Conservation (phyloP, 306 rosid species). For the Vigna mungo region DNA sequence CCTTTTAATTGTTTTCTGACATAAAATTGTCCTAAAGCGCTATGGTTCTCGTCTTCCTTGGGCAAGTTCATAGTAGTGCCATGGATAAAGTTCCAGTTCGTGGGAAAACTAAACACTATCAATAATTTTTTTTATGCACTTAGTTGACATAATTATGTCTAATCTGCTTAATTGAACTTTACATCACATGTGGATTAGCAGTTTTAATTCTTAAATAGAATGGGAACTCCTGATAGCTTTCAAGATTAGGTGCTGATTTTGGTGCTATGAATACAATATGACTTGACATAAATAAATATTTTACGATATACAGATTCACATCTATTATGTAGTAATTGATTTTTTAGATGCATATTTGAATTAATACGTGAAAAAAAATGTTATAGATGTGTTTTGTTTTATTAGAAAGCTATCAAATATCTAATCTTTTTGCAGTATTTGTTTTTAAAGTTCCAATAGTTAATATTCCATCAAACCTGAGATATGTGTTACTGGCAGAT, state of each 20-base stretch:
- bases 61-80: not conserved
- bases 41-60: slow-evolving; percentile 18
- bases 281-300: not conserved
- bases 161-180: not conserved
- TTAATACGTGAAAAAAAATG: not conserved
- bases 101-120: not conserved
- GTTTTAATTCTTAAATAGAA: not conserved
- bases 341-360: slow-evolving; percentile 20
- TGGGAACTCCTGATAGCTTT: slow-evolving; percentile 9
- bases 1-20: slow-evolving; percentile 22
- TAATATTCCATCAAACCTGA: slow-evolving; percentile 36
- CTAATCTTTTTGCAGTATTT: slow-evolving; percentile 28
- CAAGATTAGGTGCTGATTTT: slow-evolving; percentile 24
- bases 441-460: slow-evolving; percentile 12
- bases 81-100: not conserved
- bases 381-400: slow-evolving; percentile 1
- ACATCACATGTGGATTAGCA: slow-evolving; percentile 8
- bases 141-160: not conserved
- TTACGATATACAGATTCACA: not conserved
- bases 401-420: slow-evolving; percentile 9
- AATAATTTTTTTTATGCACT: not conserved
- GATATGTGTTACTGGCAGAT: slow-evolving; percentile 47
- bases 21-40: slow-evolving; percentile 5
- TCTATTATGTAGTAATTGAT: not conserved
- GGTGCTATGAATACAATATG: slow-evolving; percentile 16